Percentiles rank a stretch among this genome's conserved stretches.
These are phyloP conservation scores for Diutina pseudorugosa DNA, from an alignment of 1,139 yeast genomes.

Conservation along the genomic window DNA sequence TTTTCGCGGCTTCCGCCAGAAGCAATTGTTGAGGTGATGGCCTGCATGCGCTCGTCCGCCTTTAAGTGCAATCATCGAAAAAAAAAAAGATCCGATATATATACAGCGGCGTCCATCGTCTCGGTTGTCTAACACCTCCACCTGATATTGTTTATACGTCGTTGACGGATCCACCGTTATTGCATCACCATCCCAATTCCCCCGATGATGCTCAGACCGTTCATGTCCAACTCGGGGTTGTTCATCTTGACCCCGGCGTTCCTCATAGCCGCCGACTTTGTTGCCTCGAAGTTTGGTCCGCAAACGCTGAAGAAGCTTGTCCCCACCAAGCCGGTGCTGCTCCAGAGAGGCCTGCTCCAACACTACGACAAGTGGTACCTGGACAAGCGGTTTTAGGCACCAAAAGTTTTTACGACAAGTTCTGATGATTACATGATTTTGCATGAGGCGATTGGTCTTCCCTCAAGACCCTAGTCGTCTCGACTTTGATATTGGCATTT, in stretches of 20 bases:
- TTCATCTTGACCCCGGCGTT: constrained; percentile 4
- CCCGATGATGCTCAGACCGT: not conserved
- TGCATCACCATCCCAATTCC: not conserved
- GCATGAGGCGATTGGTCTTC: not conserved
- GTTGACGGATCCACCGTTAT: not conserved
- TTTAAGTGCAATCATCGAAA: not conserved
- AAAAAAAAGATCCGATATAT: not conserved
- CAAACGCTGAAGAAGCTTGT: not conserved
- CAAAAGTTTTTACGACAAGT: not conserved
- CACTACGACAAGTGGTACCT: constrained; percentile 3
- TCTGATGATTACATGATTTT: not conserved
- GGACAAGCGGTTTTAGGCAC: not conserved
- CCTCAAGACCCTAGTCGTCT: not conserved
- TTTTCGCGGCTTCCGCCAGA: not conserved
- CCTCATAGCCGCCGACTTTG: constrained; percentile 2
- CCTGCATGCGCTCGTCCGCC: not conserved
- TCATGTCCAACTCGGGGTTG: constrained; percentile 3
- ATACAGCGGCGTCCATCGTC: not conserved
- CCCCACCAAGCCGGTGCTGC: constrained; percentile 1
- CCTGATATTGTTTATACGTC: no score
- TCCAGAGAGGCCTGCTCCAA: not conserved
- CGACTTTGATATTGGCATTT: not conserved
- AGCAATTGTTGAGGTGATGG: not conserved
- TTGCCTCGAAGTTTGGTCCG: not conserved
- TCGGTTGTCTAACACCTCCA: not conserved